Conservation (phyloP, 805 yeast species). For the Metschnikowia reukaufii region DNA sequence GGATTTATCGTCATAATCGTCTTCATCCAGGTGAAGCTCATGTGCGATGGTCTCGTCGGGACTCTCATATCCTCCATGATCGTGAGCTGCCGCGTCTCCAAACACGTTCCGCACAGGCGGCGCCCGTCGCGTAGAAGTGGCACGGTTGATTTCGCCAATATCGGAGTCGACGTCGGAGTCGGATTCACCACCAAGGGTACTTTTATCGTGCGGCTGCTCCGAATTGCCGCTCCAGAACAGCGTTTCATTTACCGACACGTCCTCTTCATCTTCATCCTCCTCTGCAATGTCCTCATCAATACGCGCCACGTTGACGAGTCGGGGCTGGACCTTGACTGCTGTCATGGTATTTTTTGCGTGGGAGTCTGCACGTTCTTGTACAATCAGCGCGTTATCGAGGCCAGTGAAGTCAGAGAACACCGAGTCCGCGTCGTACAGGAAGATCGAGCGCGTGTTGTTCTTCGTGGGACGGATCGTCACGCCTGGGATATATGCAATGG, state of each 20-base stretch:
- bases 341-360: slow-evolving; percentile 55
- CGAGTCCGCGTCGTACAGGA: slow-evolving; percentile 43
- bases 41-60: neutral
- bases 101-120: neutral
- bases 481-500: slow-evolving; percentile 93
- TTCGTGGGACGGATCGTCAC: slow-evolving; percentile 64
- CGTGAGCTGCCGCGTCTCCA: neutral
- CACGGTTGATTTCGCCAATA: slow-evolving; percentile 44
- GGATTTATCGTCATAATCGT: slow-evolving; percentile 11
- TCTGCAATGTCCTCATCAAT: slow-evolving; percentile 47
- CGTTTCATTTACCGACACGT: neutral
- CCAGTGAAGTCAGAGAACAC: slow-evolving; percentile 45
- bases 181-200: slow-evolving; percentile 13
- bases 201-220: neutral
- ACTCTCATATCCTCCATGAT: neutral
- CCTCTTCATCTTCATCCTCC: slow-evolving; percentile 20
- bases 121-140: slow-evolving; percentile 26
- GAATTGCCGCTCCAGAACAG: slow-evolving; percentile 3
- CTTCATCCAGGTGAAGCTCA: neutral
- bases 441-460: slow-evolving; percentile 44
- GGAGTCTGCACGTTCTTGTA: slow-evolving; percentile 35
- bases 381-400: slow-evolving; percentile 47
- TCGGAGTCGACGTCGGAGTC: slow-evolving; percentile 47
- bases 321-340: slow-evolving; percentile 75
- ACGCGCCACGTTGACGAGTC: slow-evolving; percentile 56